These are phyloP conservation scores for Barnettozyma botsteinii DNA, from an alignment of 805 yeast species.

Conservation along the genomic window DNA sequence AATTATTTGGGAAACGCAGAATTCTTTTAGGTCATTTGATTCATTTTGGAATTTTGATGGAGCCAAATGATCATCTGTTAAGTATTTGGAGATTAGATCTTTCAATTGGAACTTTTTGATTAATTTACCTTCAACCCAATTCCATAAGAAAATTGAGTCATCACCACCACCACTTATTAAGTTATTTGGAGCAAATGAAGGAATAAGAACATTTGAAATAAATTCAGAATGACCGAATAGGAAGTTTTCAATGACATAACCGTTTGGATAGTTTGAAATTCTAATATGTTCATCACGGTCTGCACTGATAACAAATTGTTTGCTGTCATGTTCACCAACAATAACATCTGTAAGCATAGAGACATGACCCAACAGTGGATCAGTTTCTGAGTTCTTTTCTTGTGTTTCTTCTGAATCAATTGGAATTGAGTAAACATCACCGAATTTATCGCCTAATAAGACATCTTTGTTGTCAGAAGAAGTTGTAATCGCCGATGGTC, in stretches of 20 bases:
- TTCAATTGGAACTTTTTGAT: constrained; percentile 46
- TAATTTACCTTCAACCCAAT: constrained; percentile 53
- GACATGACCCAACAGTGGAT: constrained; percentile 89
- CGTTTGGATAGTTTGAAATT: constrained; percentile 71
- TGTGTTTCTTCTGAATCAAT: constrained; percentile 33
- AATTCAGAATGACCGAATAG: constrained; percentile 84
- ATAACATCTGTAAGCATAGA: constrained; percentile 86
- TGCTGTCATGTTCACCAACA: constrained; percentile 37
- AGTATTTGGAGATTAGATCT: constrained; percentile 34
- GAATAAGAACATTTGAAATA: constrained; percentile 59
- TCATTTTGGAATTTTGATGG: constrained; percentile 61
- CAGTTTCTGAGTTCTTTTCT: constrained; percentile 37
- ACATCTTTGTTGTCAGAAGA: constrained; percentile 52
- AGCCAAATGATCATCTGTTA: constrained; percentile 55
- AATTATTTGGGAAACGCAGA: constrained; percentile 42
- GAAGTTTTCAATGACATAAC: constrained; percentile 75
- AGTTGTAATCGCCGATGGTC: constrained; percentile 85
- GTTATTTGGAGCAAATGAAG: constrained; percentile 42
- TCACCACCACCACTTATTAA: constrained; percentile 93
- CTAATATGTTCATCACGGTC: constrained; percentile 97
- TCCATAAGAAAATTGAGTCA: constrained; percentile 65
- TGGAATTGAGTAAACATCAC: constrained; percentile 76
- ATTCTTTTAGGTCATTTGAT: constrained; percentile 40
- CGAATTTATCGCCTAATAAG: constrained; percentile 88
- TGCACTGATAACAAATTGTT: constrained; percentile 59